These are phyloP conservation scores for Zoysia japonica DNA, from an alignment of 176 grass and related monocot species.

Conservation along the genomic window DNA sequence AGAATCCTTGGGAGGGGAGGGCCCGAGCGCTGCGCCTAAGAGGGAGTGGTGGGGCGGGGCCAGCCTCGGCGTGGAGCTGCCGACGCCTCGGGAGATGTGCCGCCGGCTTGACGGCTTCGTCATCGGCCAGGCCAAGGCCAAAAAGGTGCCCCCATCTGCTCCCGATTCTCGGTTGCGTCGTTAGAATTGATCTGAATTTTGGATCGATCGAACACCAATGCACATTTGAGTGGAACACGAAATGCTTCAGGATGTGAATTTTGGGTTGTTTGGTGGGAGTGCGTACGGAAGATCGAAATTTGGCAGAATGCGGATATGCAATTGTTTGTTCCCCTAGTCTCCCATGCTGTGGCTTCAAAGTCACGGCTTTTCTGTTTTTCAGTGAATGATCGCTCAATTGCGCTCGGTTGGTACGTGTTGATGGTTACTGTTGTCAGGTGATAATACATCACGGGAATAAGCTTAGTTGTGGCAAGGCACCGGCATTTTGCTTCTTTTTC, in stretches of 20 bases:
- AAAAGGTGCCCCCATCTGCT: conserved; percentile 64
- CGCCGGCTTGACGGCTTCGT: conserved; percentile 84
- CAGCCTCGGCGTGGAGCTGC: conserved; percentile 73
- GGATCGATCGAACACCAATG: background rate
- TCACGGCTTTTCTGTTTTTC: background rate
- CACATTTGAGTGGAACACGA: background rate
- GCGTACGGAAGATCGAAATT: background rate
- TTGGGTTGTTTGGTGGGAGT: conserved; percentile 6
- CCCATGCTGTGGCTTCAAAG: conserved; percentile 6
- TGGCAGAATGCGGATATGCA: background rate
- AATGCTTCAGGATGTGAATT: conserved; percentile 31
- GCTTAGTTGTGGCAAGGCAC: background rate
- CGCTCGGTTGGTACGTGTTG: background rate
- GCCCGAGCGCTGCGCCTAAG: conserved; percentile 41
- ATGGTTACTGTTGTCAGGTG: background rate
- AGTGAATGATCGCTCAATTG: background rate
- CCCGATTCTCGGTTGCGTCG: conserved; percentile 16
- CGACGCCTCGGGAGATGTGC: conserved; percentile 93
- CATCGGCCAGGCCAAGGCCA: conserved; percentile 82
- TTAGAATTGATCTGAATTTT: conserved; percentile 20
- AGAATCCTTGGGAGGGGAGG: conserved; percentile 57
- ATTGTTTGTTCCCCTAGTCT: background rate
- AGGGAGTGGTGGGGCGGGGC: conserved; percentile 85
- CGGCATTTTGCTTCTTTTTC: background rate
- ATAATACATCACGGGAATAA: background rate